Conservation (phyloP, 2,329 filamentous ascomycete species). For the Sclerotiophoma versabilis region DNA sequence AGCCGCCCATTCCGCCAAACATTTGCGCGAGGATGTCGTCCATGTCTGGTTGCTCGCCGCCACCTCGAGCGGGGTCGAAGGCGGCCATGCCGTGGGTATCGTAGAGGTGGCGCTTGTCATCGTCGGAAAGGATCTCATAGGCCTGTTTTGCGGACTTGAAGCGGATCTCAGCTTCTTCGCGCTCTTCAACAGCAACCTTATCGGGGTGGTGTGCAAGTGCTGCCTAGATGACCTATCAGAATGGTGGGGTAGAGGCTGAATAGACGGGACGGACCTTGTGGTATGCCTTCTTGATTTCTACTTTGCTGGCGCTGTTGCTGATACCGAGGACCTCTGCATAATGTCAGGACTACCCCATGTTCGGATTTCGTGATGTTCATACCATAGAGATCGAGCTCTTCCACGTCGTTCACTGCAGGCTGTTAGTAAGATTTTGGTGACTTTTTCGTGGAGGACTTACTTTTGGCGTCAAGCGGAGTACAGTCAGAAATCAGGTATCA, state of each 20-base stretch:
- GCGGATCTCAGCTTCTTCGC: conserved; percentile 83
- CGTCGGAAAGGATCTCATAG: conserved; percentile 97
- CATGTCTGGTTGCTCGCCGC: conserved; percentile 74
- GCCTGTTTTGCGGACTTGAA: conserved; percentile 95
- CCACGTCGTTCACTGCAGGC: conserved; percentile 36
- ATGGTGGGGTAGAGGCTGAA: conserved; percentile 5
- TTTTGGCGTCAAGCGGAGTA: neutral
- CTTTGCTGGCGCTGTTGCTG: conserved; percentile 72
- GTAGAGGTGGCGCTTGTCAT: conserved; percentile 90
- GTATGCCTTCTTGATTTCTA: conserved; percentile 94
- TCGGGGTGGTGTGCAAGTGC: conserved; percentile 91
- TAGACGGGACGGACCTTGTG: conserved; percentile 73
- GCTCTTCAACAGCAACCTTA: conserved; percentile 87
- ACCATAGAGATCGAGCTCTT: conserved; percentile 67
- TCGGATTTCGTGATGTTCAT: conserved; percentile 2
- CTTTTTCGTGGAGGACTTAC: neutral
- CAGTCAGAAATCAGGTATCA: neutral
- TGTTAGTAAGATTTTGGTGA: neutral
- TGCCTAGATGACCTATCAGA: conserved; percentile 61
- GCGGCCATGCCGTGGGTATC: conserved; percentile 95
- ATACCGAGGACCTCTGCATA: conserved; percentile 78
- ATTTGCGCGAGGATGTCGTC: conserved; percentile 94
- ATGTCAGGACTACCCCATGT: neutral
- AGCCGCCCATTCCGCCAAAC: conserved; percentile 68
- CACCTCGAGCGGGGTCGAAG: conserved; percentile 79